Evolutionary conservation across 495 filamentous ascomycete species (phyloP).

Genomic region (Annulohypoxylon maeteangense): DNA sequence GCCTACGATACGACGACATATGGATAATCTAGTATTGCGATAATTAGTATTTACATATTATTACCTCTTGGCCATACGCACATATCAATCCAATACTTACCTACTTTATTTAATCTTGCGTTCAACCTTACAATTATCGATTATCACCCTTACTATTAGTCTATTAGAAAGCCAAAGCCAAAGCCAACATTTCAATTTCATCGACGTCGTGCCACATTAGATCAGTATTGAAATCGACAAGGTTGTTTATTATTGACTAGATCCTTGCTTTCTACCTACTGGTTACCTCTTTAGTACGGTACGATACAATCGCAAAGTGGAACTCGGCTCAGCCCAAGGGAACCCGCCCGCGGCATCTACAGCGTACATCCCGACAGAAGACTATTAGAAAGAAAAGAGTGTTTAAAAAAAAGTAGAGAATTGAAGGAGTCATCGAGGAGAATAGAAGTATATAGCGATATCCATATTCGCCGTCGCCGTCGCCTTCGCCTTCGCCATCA

Average conservation of each 20-base stretch:
- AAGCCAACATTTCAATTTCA: slow-evolving; percentile 26
- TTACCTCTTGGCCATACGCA: not conserved
- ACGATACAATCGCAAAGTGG: slow-evolving; percentile 28
- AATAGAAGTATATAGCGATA: not conserved
- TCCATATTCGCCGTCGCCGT: not conserved
- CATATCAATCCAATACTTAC: slow-evolving; percentile 10
- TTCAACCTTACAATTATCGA: slow-evolving; percentile 20
- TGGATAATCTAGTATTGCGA: slow-evolving; percentile 6
- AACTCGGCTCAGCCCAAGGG: slow-evolving; percentile 34
- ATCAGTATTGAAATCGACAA: slow-evolving; percentile 35
- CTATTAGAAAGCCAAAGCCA: not conserved
- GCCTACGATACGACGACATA: not conserved
- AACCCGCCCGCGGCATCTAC: slow-evolving; percentile 22
- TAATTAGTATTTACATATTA: slow-evolving; percentile 10
- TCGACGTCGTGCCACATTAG: slow-evolving; percentile 27
- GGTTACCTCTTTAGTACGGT: slow-evolving; percentile 30
- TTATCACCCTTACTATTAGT: slow-evolving; percentile 5
- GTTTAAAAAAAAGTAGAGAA: not conserved
- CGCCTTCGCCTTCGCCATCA: not conserved
- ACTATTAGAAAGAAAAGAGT: not conserved
- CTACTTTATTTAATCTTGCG: slow-evolving; percentile 7
- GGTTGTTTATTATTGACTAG: slow-evolving; percentile 34
- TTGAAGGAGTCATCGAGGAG: not conserved
- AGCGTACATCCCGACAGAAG: slow-evolving; percentile 23
- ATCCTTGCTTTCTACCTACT: slow-evolving; percentile 28